Evolutionary conservation across 2,329 filamentous ascomycete species (phyloP).

Genomic region (Elsinoe fawcettii): DNA sequence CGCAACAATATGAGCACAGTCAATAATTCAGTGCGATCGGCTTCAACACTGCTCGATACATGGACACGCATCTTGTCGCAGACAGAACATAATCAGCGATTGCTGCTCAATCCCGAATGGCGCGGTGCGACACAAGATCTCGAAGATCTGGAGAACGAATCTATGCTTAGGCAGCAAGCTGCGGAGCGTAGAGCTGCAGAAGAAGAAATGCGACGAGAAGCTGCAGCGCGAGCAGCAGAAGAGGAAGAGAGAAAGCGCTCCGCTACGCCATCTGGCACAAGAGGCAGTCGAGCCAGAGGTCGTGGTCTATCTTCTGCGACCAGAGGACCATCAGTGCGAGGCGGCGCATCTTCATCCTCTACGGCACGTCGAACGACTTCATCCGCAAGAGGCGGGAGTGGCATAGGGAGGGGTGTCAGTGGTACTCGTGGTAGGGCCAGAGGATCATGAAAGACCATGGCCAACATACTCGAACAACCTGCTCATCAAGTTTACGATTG

Average conservation of each 20-base stretch:
- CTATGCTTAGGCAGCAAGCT: conserved; percentile 62
- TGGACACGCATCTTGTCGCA: conserved; percentile 96
- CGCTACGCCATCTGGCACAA: conserved; percentile 34
- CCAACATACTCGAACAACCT: no score
- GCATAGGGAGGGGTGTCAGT: conserved; percentile 37
- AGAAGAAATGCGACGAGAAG: conserved; percentile 69
- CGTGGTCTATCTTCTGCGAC: background rate
- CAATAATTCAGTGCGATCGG: conserved; percentile 73
- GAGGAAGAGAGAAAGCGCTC: conserved; percentile 50
- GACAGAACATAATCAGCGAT: conserved; percentile 91
- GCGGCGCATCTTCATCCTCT: conserved; percentile 25
- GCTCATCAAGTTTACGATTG: no score
- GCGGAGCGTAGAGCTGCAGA: conserved; percentile 69
- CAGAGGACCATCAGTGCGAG: conserved; percentile 30
- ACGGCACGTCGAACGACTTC: conserved; percentile 44
- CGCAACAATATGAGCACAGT: conserved; percentile 79
- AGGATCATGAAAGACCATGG: conserved; percentile 17
- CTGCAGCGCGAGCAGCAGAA: conserved; percentile 49
- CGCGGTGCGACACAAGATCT: conserved; percentile 82
- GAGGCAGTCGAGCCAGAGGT: conserved; percentile 30
- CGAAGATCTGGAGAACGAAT: conserved; percentile 77
- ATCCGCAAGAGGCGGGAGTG: conserved; percentile 38
- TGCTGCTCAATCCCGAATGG: conserved; percentile 84
- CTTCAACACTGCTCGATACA: conserved; percentile 82
- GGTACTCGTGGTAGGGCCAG: conserved; percentile 28